Percentiles rank a stretch among this genome's conserved stretches.
Conservation (phyloP, 2,329 filamentous ascomycete genomes). For the Albophoma yamanashiensis region DNA sequence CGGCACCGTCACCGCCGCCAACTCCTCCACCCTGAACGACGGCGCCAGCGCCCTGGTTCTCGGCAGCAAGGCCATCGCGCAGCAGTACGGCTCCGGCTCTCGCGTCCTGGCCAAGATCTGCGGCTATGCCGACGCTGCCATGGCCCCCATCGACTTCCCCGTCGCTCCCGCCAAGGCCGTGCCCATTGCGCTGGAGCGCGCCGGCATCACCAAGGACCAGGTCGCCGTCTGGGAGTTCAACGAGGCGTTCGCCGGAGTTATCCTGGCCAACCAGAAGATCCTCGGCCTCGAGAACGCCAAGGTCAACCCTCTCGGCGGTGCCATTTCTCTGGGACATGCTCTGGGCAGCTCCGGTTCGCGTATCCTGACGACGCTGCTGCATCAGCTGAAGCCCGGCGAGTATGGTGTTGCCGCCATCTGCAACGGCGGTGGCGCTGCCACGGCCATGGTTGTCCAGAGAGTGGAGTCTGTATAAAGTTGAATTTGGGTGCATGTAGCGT, state of each 20-base stretch:
- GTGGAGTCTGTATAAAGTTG: slow-evolving; percentile 46
- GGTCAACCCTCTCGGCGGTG: slow-evolving; percentile 82
- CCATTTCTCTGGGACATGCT: slow-evolving; percentile 85
- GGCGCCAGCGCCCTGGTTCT: slow-evolving; percentile 85
- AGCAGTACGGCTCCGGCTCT: slow-evolving; percentile 66
- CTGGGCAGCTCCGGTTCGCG: slow-evolving; percentile 87
- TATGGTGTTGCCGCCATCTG: slow-evolving; percentile 95
- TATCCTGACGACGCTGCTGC: slow-evolving; percentile 80
- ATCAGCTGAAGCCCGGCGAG: slow-evolving; percentile 84
- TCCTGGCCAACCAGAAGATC: slow-evolving; percentile 91
- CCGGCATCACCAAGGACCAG: slow-evolving; percentile 83
- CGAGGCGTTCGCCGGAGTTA: slow-evolving; percentile 92
- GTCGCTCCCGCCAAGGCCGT: slow-evolving; percentile 88
- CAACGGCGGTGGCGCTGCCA: slow-evolving; percentile 89
- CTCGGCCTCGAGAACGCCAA: slow-evolving; percentile 68
- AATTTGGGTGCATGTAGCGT: not conserved
- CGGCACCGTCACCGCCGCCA: slow-evolving; percentile 88
- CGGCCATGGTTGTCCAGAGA: slow-evolving; percentile 82
- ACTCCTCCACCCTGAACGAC: slow-evolving; percentile 89
- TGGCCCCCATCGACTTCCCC: slow-evolving; percentile 89
- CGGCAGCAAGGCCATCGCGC: slow-evolving; percentile 68
- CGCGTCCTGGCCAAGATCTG: slow-evolving; percentile 82
- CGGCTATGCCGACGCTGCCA: slow-evolving; percentile 77
- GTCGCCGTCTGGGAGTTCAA: slow-evolving; percentile 98
- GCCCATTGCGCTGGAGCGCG: slow-evolving; percentile 76